Evolutionary conservation across 306 rosid genomes (phyloP), one percentile per base, ranked within the genome.

Genomic region (Malus sylvestris): DNA sequence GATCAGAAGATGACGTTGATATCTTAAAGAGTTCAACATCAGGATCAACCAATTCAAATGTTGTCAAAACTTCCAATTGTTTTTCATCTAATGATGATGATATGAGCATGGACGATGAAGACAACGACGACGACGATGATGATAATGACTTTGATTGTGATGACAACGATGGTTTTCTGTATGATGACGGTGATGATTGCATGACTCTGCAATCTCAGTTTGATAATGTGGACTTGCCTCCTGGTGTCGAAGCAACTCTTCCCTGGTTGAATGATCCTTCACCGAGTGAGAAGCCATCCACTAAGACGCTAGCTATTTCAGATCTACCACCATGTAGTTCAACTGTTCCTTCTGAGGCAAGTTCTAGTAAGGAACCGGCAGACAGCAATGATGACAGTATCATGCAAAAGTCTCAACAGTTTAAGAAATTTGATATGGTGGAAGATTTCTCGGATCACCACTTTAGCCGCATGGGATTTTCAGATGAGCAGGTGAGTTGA

Each of bases 181-280:
- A 32, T 55, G 87, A 81, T 72, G 88, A 30, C 18, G 88, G 19
- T 30, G 44, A 89, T 60, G 77, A 83, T 45, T 87, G 85, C 71
- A 32, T 74, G 8, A 74, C 38, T 27, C 76, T 91, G 88, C 90
- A 85, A 83, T 81, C 85, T 64, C 91, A 91, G 11, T 89, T 91
- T 85, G 97, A 91, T 83, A 85, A 32, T 67, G 97, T 83, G 87
- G 87, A 91, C 84, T 86, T 89, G 71, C 97, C 97, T 73, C 82
- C 95, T 33, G 97, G 97, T 68, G 93, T 89, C 71, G 97, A 91
- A 83, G 93, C 87, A 40, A 15, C 91, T 60, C 55, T 91, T 73
- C 94, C 97, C 60, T 91, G 93, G 95, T 84, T 91, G 85, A 85
- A 83, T 63, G 88, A 83, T 55, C 72, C 81, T 19, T 55, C 76